Base-by-base conservation (phyloP, 2,329 filamentous ascomycete genomes). In the Aspergillus ochraceus region DNA sequence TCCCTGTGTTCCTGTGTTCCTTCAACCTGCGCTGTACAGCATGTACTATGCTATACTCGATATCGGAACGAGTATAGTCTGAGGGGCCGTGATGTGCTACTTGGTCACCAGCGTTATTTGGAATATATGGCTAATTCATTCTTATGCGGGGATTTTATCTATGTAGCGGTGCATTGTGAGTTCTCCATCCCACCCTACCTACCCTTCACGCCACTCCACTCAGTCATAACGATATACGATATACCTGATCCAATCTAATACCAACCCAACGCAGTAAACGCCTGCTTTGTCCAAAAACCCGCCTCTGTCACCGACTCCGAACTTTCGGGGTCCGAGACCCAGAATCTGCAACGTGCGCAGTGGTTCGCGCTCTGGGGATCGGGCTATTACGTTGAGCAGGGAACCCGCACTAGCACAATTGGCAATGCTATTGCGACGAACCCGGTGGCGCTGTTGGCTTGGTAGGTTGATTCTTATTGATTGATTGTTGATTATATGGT, bases 81-180 rank as follows among this genome's bases (percentile, higher is more conserved):
- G 26, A 29, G 8, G 26, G 26, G 26, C 2, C 26, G 26, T 29
- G 26, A 2, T 3, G 12, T 47, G 10, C 6, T 52, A 19, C 49
- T n/a, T 29, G 46, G 22, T n/a, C 17, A 12, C 24, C 20, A 49
- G 49, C 20, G 19, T 58, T n/a, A 58, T 59, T 10, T 49, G 46
- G 26, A 12, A 17, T n/a, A n/a, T 6, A 9, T 29, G 11, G 6
- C 32, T 36, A 17, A 36, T 6, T 36, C 5, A 4, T 12, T 17
- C 11, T 36, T 5, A 17, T 17, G 11, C 11, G 11, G 32, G 32
- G 12, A 29, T 9, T 29, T 0, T 29, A 9, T 2, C 3, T 24
- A 20, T 47, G 2, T 49, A 72, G 72, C 71, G 19, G 66, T 69
- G 14, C 70, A 74, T 59, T 58, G 71, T 73, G 52, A 68, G 69